phyloP scores from a whole-genome alignment of 129 eudicot species.

The Rutidosis leptorrhynchoides region DNA sequence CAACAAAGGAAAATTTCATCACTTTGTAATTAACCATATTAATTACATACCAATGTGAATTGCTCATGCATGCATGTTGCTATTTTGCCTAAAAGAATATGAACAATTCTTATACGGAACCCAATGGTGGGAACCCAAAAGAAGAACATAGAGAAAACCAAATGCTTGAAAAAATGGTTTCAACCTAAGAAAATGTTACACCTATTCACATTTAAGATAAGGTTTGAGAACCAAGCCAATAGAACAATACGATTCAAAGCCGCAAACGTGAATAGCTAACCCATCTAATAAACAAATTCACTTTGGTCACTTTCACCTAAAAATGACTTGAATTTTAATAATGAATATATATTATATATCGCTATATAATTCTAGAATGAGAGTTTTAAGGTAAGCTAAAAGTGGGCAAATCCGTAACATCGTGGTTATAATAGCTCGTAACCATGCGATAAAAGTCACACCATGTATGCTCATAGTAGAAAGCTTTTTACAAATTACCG shows the following conservation, averaged over 20 bases:
- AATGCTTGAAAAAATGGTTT: constrained; percentile 23
- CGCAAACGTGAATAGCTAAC: constrained; percentile 28
- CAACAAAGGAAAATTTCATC: constrained; percentile 11
- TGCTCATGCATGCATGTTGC: constrained; percentile 33
- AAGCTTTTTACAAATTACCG: too few species aligned
- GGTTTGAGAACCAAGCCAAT: constrained; percentile 26
- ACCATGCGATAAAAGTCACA: too few species aligned
- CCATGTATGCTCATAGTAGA: too few species aligned
- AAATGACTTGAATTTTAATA: not conserved
- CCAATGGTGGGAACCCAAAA: constrained; percentile 30
- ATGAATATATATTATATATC: too few species aligned
- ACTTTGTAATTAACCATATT: constrained; percentile 14
- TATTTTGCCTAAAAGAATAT: constrained; percentile 8
- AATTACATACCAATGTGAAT: constrained; percentile 12
- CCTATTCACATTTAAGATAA: constrained; percentile 21
- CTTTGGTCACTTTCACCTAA: constrained; percentile 13
- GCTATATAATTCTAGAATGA: too few species aligned
- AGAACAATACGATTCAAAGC: constrained; percentile 15
- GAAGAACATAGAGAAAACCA: constrained; percentile 19
- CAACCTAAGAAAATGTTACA: constrained; percentile 22
- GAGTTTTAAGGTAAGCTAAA: too few species aligned
- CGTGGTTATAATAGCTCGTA: too few species aligned
- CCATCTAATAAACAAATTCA: constrained; percentile 12
- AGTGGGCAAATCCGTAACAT: too few species aligned
- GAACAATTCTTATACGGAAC: constrained; percentile 24